These are phyloP conservation scores for Dactylellina cionopaga DNA, from an alignment of 2,329 filamentous ascomycete species.

Conservation along the genomic window DNA sequence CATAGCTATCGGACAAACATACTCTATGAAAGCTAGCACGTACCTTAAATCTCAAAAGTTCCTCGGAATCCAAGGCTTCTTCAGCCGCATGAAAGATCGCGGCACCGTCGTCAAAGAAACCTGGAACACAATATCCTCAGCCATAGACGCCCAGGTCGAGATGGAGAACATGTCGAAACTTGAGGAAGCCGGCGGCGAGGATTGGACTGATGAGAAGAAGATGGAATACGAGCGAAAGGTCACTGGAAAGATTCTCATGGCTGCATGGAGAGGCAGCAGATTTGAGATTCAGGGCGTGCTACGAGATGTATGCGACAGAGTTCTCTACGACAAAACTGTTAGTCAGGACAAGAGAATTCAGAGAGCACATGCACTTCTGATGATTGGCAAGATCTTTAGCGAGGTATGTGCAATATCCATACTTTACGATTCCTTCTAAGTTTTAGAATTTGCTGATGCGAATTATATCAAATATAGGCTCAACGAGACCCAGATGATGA, in stretches of 20 bases:
- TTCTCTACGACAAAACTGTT: slow-evolving; percentile 82
- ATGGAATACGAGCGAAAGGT: slow-evolving; percentile 94
- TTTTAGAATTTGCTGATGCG: slow-evolving; percentile 27
- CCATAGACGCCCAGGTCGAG: slow-evolving; percentile 95
- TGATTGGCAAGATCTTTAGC: slow-evolving; percentile 87
- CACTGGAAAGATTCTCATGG: slow-evolving; percentile 96
- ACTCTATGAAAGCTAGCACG: slow-evolving; percentile 84
- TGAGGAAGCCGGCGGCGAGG: slow-evolving; percentile 92
- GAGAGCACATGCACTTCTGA: slow-evolving; percentile 85
- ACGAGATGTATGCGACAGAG: slow-evolving; percentile 89
- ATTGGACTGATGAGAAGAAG: slow-evolving; percentile 98
- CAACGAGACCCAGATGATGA: slow-evolving; percentile 92
- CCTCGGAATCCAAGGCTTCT: slow-evolving; percentile 94
- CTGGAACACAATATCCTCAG: slow-evolving; percentile 95
- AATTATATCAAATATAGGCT: slow-evolving; percentile 67
- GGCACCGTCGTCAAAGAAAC: slow-evolving; percentile 96
- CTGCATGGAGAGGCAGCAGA: slow-evolving; percentile 94
- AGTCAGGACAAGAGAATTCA: slow-evolving; percentile 85
- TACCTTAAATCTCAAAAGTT: slow-evolving; percentile 96
- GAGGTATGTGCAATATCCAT: slow-evolving; percentile 74
- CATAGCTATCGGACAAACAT: slow-evolving; percentile 84
- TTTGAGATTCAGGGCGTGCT: slow-evolving; percentile 98
- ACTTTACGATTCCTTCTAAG: slow-evolving; percentile 33
- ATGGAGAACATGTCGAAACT: slow-evolving; percentile 99
- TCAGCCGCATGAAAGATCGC: slow-evolving; percentile 93